Conservation (phyloP, 192 early-diverging fungal genomes). For the Helicostylum pulchrum region DNA sequence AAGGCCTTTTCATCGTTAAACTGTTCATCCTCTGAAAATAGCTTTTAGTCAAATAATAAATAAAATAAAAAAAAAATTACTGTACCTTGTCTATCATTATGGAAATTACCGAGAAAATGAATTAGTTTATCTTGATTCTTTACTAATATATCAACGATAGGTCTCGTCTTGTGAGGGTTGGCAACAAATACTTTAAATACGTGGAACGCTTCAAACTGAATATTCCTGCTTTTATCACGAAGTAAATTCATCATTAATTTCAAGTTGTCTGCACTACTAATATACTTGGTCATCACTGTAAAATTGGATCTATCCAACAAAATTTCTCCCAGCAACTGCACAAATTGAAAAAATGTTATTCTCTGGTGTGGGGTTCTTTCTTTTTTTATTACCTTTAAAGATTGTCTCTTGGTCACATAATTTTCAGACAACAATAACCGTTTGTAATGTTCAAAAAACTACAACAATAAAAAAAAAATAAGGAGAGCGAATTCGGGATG, state of each 20-base stretch:
- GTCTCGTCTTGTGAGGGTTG: slow-evolving; percentile 93
- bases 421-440: slow-evolving; percentile 83
- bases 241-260: slow-evolving; percentile 98
- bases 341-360: neutral
- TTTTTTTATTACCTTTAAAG: slow-evolving; percentile 74
- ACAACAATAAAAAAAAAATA: slow-evolving; percentile 27
- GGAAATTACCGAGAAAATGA: slow-evolving; percentile 84
- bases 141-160: slow-evolving; percentile 85
- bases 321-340: slow-evolving; percentile 93
- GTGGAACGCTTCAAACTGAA: slow-evolving; percentile 99
- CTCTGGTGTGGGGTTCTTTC: neutral
- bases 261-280: slow-evolving; percentile 86
- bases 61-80: neutral
- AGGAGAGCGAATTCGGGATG: slow-evolving; percentile 4
- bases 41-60: neutral
- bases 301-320: slow-evolving; percentile 95
- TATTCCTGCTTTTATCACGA: slow-evolving; percentile 93
- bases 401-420: slow-evolving; percentile 98
- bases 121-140: slow-evolving; percentile 93
- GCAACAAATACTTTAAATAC: slow-evolving; percentile 99
- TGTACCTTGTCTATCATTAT: slow-evolving; percentile 91
- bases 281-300: slow-evolving; percentile 93
- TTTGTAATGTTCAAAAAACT: slow-evolving; percentile 89
- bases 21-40: slow-evolving; percentile 88
- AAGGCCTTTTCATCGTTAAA: slow-evolving; percentile 99